Evolutionary conservation across 164 flowering plant species (phyloP).

Genomic region (Taxillus chinensis): DNA sequence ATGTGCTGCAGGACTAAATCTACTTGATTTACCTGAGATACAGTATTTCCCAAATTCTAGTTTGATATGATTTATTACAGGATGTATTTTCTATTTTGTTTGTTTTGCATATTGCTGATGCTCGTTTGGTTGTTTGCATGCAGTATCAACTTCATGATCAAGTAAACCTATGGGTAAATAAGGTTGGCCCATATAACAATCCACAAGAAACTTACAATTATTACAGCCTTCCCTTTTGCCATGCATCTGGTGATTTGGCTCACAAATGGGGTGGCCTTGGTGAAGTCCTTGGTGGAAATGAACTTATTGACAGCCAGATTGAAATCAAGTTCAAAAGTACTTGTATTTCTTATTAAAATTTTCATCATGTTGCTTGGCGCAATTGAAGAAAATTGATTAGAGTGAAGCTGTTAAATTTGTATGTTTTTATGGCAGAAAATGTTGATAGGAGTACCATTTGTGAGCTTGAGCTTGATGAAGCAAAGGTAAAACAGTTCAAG

Average conservation of each 20-base stretch:
- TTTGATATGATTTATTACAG: no score
- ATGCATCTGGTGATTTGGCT: constrained; percentile 38
- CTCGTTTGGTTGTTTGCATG: not conserved
- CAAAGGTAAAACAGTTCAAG: constrained; percentile 78
- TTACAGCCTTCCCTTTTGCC: constrained; percentile 93
- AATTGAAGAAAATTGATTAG: no score
- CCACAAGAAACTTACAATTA: constrained; percentile 99
- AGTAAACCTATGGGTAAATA: constrained; percentile 96
- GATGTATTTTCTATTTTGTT: not conserved
- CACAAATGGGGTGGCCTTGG: constrained; percentile 99
- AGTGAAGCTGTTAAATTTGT: not conserved
- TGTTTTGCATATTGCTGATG: not conserved
- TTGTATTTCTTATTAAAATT: constrained; percentile 8
- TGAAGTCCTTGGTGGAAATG: constrained; percentile 97
- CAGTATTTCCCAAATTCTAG: no score
- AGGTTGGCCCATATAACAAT: constrained; percentile 98
- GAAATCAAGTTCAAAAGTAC: constrained; percentile 77
- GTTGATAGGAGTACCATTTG: constrained; percentile 67
- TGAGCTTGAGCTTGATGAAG: constrained; percentile 62
- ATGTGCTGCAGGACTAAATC: not conserved
- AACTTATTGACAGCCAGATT: constrained; percentile 90
- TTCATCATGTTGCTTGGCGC: not conserved
- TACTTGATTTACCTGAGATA: not conserved
- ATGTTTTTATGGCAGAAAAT: constrained; percentile 42
- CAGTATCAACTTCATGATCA: constrained; percentile 73